A percentile compares a stretch with the other conserved stretches of the same genome.
Evolutionary conservation across 2,329 filamentous ascomycete genomes (phyloP).

Genomic region (Elsinoe necatrix): DNA sequence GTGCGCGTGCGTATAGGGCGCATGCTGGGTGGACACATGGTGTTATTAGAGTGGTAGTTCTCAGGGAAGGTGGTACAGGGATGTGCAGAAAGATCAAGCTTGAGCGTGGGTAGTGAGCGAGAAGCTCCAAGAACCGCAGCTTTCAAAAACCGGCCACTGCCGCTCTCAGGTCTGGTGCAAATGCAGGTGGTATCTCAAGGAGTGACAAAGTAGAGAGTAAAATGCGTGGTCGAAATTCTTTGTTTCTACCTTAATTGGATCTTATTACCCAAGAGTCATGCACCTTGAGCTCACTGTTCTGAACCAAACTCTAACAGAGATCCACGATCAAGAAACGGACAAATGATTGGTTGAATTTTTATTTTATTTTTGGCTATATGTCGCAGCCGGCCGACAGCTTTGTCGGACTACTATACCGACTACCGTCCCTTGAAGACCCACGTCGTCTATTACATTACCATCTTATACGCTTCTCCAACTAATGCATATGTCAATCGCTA

Average conservation of each 20-base stretch:
- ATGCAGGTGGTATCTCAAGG: no score
- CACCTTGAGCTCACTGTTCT: neutral
- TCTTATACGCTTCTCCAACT: neutral
- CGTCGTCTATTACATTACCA: neutral
- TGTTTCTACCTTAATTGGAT: neutral
- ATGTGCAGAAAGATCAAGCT: neutral
- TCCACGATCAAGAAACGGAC: neutral
- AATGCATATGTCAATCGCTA: neutral
- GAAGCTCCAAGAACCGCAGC: no score
- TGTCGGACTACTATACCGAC: no score
- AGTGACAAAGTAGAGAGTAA: neutral
- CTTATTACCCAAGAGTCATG: neutral
- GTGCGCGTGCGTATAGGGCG: neutral
- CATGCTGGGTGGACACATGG: slow-evolving; percentile 12
- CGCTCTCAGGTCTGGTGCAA: neutral
- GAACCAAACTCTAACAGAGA: neutral
- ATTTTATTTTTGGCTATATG: slow-evolving; percentile 10
- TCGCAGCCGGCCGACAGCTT: neutral
- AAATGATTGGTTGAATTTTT: slow-evolving; percentile 3
- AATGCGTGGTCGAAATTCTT: neutral
- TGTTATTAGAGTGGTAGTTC: neutral
- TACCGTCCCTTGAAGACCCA: no score
- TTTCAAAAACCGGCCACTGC: neutral
- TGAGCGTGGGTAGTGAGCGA: no score
- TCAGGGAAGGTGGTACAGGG: neutral